A percentile compares a stretch with the other conserved stretches of the same genome.
These are phyloP conservation scores for Cercis canadensis DNA, from an alignment of 306 rosid genomes.

Conservation along the genomic window DNA sequence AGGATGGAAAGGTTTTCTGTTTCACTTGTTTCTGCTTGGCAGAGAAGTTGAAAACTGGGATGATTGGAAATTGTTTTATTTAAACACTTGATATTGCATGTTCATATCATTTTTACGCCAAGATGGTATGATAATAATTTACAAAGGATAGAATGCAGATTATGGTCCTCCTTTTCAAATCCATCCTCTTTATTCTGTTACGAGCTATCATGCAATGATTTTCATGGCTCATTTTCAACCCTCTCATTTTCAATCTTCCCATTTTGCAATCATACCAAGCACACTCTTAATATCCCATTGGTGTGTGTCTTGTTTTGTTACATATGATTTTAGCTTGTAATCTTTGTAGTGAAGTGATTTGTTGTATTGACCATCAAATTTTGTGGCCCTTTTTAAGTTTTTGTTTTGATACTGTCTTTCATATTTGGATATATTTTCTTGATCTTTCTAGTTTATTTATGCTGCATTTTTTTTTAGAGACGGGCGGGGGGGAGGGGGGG, in stretches of 20 bases:
- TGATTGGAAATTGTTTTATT: background rate
- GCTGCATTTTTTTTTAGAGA: background rate
- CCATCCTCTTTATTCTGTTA: background rate
- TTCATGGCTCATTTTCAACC: no score
- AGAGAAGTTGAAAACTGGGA: background rate
- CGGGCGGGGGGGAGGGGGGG: no score
- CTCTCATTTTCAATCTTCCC: no score
- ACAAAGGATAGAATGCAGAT: background rate
- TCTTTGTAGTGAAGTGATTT: background rate
- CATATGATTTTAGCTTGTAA: background rate
- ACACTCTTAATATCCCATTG: no score
- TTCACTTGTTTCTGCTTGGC: background rate
- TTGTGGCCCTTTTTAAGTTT: background rate
- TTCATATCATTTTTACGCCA: background rate
- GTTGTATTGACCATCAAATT: background rate
- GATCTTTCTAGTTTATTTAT: background rate
- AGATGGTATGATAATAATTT: background rate
- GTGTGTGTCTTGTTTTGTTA: background rate
- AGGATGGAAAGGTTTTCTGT: no score
- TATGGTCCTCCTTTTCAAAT: constrained; percentile 2
- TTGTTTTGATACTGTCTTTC: background rate
- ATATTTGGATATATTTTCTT: background rate
- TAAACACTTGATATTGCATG: constrained; percentile 8
- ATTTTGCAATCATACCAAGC: no score
- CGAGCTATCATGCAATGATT: background rate